Evolutionary conservation across 2,329 filamentous ascomycete species (phyloP), one percentile per base, ranked within the genome.

Genomic region (Epichloe glyceriae): DNA sequence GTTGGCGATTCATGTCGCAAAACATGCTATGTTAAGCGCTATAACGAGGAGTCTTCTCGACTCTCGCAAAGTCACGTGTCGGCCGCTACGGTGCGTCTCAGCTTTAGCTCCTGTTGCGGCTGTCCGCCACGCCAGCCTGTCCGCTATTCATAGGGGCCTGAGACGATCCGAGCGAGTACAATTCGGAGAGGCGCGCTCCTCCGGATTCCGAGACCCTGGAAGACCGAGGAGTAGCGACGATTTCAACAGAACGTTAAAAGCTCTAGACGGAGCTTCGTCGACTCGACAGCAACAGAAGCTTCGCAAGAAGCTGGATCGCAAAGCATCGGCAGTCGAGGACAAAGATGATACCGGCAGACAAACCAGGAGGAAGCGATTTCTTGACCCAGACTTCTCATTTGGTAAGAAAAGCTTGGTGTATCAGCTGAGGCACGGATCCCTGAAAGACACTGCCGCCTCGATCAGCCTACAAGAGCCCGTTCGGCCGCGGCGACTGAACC

Each of bases 101-200:
- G 33, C 30, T 11, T 20, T 11, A 17, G 12, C 22, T 19, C 5
- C 12, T 17, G 41, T 46, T 5, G 17, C 14, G 14, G n/a, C 54
- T 15, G 54, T 57, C 40, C 66, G 65, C 41, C 34, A 58, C 20
- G 60, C 65, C 30, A 66, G 62, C 41, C 73, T 87, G 53, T 85
- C 83, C 10, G 84, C 83, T 42, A 88, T 89, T 60, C 78, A 81
- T 56, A 73, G 76, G 44, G 85, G 85, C 14, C 71, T 88, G 50
- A 78, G 81, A 43, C 60, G 69, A 63, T 65, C 78, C 57, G 56
- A 73, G 60, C 58, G 63, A 54, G 63, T 56, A 39, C 60, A 63
- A 44, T 58, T 57, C 52, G 61, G 62, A 30, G 57, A 58, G 34
- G 7, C 50, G 48, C 46, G 56, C 41, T 43, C 49, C 50, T 53